phyloP scores from a whole-genome alignment of 805 yeast genomes.

The Kazachstania bromeliacearum region DNA sequence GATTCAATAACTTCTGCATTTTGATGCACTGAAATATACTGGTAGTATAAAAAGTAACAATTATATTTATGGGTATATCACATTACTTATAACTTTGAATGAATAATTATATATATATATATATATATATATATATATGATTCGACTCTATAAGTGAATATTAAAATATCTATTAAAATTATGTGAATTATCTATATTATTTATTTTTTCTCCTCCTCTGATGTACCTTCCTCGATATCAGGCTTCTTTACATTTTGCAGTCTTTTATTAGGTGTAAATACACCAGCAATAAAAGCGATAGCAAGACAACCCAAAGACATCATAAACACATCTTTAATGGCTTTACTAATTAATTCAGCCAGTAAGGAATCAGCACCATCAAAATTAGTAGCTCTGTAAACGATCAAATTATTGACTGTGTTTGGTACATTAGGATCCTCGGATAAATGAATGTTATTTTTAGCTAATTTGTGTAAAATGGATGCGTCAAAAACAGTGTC shows the following conservation, averaged over 20 bases:
- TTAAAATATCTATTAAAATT: too few relatives aligned
- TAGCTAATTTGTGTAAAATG: conserved; percentile 10
- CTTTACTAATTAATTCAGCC: conserved; percentile 11
- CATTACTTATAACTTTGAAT: too few relatives aligned
- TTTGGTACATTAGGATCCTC: too few relatives aligned
- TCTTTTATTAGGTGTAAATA: conserved; percentile 14
- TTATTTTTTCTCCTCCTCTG: too few relatives aligned
- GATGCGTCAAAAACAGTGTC: conserved; percentile 20
- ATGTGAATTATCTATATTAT: too few relatives aligned
- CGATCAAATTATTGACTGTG: conserved; percentile 13
- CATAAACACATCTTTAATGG: conserved; percentile 17
- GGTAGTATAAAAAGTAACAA: too few relatives aligned
- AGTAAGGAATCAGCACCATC: conserved; percentile 15
- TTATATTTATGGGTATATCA: too few relatives aligned
- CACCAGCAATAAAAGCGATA: conserved; percentile 11
- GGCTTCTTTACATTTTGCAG: conserved; percentile 1
- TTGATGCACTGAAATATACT: too few relatives aligned
- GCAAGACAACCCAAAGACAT: conserved; percentile 15
- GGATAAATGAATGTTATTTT: conserved; percentile 2
- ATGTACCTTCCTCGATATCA: not conserved
- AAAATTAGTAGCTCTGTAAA: conserved; percentile 12
- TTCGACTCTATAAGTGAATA: too few relatives aligned
- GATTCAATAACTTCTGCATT: too few relatives aligned
- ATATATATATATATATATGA: too few relatives aligned
- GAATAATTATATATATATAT: too few relatives aligned